Evolutionary conservation across 2,329 filamentous ascomycete genomes (phyloP).

Genomic region (Colletotrichum sp.): DNA sequence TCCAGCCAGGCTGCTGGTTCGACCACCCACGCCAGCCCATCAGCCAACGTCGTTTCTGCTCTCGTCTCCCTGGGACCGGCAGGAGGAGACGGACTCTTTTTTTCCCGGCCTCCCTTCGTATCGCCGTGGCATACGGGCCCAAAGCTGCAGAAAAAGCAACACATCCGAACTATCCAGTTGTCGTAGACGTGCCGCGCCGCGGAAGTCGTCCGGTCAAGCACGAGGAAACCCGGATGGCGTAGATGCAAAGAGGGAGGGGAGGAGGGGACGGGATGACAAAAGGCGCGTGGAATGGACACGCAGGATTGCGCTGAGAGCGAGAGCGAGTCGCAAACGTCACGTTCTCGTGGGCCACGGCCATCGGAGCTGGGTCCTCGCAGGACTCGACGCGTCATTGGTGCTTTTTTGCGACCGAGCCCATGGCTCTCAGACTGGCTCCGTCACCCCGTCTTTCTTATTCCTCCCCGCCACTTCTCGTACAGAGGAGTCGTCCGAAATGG

Average conservation of each 20-base stretch:
- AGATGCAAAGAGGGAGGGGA: background rate
- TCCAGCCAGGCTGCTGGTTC: background rate
- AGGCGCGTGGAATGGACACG: background rate
- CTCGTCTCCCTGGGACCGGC: background rate
- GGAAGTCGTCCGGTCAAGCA: background rate
- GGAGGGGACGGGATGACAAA: background rate
- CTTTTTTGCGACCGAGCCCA: background rate
- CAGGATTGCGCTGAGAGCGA: background rate
- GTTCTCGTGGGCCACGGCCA: background rate
- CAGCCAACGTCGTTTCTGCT: background rate
- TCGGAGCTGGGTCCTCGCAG: slow-evolving; percentile 16
- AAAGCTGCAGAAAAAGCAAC: background rate
- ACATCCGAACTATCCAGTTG: background rate
- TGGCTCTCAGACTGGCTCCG: background rate
- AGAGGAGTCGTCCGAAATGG: background rate
- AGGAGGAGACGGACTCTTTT: background rate
- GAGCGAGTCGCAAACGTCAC: slow-evolving; percentile 2
- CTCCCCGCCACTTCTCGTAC: background rate
- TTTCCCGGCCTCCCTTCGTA: background rate
- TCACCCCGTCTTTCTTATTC: slow-evolving; percentile 6
- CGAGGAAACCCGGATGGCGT: background rate
- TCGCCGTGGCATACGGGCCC: background rate
- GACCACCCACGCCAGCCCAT: background rate
- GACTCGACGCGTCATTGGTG: slow-evolving; percentile 10
- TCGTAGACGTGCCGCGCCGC: background rate